These are phyloP conservation scores for Trichoderma sp. DNA, from an alignment of 2,329 filamentous ascomycete species.

Conservation along the genomic window DNA sequence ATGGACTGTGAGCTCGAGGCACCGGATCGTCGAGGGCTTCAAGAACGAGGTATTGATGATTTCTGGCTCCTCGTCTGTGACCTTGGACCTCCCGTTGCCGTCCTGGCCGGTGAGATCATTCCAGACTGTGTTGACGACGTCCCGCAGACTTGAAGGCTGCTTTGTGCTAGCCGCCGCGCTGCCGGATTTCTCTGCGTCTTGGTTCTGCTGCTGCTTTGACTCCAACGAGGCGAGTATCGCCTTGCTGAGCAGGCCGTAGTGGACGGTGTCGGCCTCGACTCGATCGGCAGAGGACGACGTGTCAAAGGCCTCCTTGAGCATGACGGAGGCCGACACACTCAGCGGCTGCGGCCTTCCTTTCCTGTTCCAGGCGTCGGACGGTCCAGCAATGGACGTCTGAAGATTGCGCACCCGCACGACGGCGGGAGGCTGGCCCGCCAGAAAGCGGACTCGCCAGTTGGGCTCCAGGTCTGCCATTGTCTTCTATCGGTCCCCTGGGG, in stretches of 20 bases:
- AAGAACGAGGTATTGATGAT: conserved; percentile 38
- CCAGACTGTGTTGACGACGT: conserved; percentile 40
- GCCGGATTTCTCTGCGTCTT: background rate
- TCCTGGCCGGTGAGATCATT: conserved; percentile 37
- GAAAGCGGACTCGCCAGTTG: conserved; percentile 34
- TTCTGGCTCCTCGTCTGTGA: background rate
- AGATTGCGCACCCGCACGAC: conserved; percentile 65
- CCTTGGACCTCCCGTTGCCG: conserved; percentile 24
- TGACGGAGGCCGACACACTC: conserved; percentile 61
- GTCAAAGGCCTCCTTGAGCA: conserved; percentile 58
- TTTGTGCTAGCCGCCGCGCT: background rate
- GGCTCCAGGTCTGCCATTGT: conserved; percentile 32
- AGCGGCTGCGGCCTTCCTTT: conserved; percentile 61
- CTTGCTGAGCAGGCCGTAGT: conserved; percentile 74
- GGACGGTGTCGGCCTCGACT: conserved; percentile 69
- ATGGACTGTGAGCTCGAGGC: conserved; percentile 55
- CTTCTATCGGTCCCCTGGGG: conserved; percentile 31
- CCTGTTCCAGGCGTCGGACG: conserved; percentile 70
- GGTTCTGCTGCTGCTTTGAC: conserved; percentile 27
- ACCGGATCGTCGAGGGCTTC: conserved; percentile 43
- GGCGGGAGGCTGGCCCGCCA: conserved; percentile 42
- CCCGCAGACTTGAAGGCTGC: conserved; percentile 9
- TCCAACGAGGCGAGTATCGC: conserved; percentile 55
- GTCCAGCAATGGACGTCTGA: conserved; percentile 57
- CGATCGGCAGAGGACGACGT: conserved; percentile 61